A percentile compares a stretch with the other conserved stretches of the same genome.
These are phyloP conservation scores for Monosporascus sp. DNA, from an alignment of 2,329 filamentous ascomycete species.

Conservation along the genomic window DNA sequence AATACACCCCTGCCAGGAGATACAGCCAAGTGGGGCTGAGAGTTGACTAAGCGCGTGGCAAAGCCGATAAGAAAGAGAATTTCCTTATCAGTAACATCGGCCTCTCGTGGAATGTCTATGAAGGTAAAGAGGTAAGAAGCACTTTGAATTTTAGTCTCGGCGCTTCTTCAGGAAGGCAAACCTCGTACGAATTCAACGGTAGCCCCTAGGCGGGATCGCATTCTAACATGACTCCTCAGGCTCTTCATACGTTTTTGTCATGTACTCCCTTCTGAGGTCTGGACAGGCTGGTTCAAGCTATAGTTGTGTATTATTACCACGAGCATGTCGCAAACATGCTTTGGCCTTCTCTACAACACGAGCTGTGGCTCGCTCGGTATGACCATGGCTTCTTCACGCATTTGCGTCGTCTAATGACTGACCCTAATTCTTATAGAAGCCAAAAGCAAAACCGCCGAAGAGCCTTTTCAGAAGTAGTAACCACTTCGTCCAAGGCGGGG, in stretches of 20 bases:
- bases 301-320: conserved; percentile 2
- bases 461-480: no score
- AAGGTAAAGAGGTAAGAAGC: neutral
- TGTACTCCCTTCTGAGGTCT: conserved; percentile 21
- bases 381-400: neutral
- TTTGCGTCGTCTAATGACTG: neutral
- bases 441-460: neutral
- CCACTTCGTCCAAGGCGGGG: no score
- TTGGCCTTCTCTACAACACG: conserved; percentile 22
- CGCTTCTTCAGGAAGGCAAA: no score
- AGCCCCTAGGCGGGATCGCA: neutral
- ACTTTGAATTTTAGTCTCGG: no score
- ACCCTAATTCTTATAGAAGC: neutral
- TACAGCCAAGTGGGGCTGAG: neutral
- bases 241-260: conserved; percentile 12
- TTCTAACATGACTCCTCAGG: conserved; percentile 20
- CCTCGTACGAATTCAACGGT: no score
- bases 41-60: neutral
- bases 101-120: neutral
- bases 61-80: neutral
- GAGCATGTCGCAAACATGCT: conserved; percentile 13
- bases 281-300: conserved; percentile 20
- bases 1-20: neutral
- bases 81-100: neutral
- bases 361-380: conserved; percentile 5